phyloP scores from a whole-genome alignment of 768 basidiomycete species.

The Pisolithus marmoratus region DNA sequence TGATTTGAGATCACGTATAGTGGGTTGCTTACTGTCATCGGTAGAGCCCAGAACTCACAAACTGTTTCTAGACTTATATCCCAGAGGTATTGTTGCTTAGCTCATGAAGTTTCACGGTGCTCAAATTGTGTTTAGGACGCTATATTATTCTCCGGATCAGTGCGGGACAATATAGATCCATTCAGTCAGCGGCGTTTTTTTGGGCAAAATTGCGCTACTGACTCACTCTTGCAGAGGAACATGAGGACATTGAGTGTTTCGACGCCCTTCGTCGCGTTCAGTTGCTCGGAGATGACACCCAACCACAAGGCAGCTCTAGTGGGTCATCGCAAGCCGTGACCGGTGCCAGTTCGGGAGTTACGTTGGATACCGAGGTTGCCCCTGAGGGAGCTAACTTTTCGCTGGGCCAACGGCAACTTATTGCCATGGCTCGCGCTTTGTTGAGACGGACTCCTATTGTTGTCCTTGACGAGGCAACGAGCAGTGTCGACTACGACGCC shows the following conservation, averaged over 20 bases:
- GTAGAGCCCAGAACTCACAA: slow-evolving; percentile 3
- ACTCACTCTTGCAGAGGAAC: slow-evolving; percentile 45
- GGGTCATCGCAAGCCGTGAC: background rate
- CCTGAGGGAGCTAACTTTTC: slow-evolving; percentile 89
- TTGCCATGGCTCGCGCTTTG: slow-evolving; percentile 80
- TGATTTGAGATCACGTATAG: slow-evolving; percentile 72
- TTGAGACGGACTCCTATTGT: slow-evolving; percentile 68
- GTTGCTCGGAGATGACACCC: background rate
- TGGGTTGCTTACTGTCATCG: slow-evolving; percentile 30
- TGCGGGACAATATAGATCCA: slow-evolving; percentile 72
- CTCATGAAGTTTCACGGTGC: background rate
- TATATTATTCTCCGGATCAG: slow-evolving; percentile 73
- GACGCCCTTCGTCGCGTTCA: slow-evolving; percentile 50
- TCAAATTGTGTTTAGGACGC: slow-evolving; percentile 41
- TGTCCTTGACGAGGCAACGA: slow-evolving; percentile 79
- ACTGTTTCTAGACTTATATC: slow-evolving; percentile 60
- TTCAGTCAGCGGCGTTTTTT: slow-evolving; percentile 31
- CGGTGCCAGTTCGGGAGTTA: slow-evolving; percentile 39
- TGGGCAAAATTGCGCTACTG: background rate
- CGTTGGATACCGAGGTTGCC: slow-evolving; percentile 75
- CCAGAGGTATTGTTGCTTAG: slow-evolving; percentile 38
- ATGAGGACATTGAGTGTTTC: slow-evolving; percentile 71
- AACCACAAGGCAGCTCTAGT: background rate
- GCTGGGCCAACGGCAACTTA: slow-evolving; percentile 85
- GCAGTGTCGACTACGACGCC: slow-evolving; percentile 82